phyloP scores from a whole-genome alignment of 345 rosid genomes.

The Chamaenerion angustifolium region DNA sequence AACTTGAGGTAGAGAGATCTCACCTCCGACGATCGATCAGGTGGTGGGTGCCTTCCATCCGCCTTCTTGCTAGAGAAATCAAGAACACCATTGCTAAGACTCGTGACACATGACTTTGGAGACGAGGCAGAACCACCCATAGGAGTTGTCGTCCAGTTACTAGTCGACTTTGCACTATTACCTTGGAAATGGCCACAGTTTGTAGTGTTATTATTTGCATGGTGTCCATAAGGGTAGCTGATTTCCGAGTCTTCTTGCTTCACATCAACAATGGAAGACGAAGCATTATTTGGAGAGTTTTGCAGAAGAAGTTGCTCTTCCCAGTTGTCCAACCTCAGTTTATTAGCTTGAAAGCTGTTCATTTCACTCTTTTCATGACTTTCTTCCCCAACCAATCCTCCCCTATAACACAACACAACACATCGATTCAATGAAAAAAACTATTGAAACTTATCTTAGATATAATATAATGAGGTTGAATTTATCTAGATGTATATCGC shows the following conservation, averaged over 20 bases:
- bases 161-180: constrained; percentile 10
- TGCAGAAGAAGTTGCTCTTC: constrained; percentile 52
- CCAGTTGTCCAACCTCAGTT: constrained; percentile 46
- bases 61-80: constrained; percentile 41
- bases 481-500: too few species aligned
- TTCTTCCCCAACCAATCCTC: constrained; percentile 64
- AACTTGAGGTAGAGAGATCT: background rate
- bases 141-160: constrained; percentile 26
- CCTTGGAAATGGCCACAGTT: constrained; percentile 12
- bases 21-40: constrained; percentile 73
- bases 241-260: constrained; percentile 44
- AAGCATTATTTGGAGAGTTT: constrained; percentile 8
- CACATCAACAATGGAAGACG: constrained; percentile 27
- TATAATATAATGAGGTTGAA: too few species aligned
- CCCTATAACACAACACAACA: constrained; percentile 21
- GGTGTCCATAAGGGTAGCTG: constrained; percentile 25
- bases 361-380: constrained; percentile 24
- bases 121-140: constrained; percentile 22
- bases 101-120: constrained; percentile 52
- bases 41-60: constrained; percentile 48
- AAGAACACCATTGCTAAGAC: constrained; percentile 48
- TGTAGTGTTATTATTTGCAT: constrained; percentile 26
- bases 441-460: too few species aligned
- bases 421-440: background rate
- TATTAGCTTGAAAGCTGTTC: constrained; percentile 19